Base-by-base conservation (phyloP, 129 eudicot species). In the Chrysanthemum seticuspe region DNA sequence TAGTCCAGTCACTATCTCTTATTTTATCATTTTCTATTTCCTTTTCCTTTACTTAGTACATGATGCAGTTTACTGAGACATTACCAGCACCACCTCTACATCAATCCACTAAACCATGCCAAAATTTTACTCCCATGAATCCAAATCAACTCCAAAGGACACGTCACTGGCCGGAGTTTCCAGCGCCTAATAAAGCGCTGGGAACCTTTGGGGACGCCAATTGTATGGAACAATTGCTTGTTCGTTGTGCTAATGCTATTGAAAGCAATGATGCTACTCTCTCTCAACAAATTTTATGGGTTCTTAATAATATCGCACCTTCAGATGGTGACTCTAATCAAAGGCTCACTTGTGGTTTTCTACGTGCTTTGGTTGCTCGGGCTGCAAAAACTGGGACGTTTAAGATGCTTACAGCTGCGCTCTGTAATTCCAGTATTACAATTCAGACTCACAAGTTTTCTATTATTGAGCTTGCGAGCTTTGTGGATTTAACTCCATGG, bases 201-300 rank as follows among this genome's bases (percentile, higher is more conserved):
- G 83, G 85, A 21, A 80, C 79, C 54, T 77, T 85, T 3, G 88
- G 94, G 2, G 91, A 90, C 73, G 84, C 96, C 14, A 88, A 82
- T 53, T 95, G 90, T 83, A 88, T 91, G 97, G 99, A 95, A 45
- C 96, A 91, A 51, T 71, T 95, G 52, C 71, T 95, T 14, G 87
- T 95, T 57, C 91, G 88, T 72, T 95, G 99, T 71, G 99, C 97
- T 21, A 83, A 61, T 51, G 97, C 97, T 4, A 95, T 95, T 16
- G 97, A 95, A 29, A 79, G 61, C 82, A 95, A 95, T 68, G 99
- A 95, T 65, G 88, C 97, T 0, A 95, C 99, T 0, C 82, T 89
- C 10, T 82, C 97, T 2, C 99, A 95, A 66, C 99, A 95, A 62
- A 95, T 95, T 83, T 45, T 95, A 13, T 95, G 99, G 99, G 99